Conservation (phyloP, 768 basidiomycete species). For the Gloeophyllum trabeum region DNA sequence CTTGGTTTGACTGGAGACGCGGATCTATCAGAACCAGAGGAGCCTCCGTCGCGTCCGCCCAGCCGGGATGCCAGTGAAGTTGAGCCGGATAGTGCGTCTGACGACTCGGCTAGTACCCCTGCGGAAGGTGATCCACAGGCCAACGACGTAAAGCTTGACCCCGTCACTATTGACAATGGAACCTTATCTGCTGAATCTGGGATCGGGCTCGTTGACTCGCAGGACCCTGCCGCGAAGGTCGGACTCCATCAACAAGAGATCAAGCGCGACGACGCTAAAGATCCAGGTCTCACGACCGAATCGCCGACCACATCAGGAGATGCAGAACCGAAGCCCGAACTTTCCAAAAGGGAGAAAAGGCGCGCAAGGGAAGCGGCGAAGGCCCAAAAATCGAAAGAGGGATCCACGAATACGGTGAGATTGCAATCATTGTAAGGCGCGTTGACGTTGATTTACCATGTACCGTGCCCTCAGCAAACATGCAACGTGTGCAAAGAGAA, state of each 20-base stretch:
- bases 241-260: too few species aligned
- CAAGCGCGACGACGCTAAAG: too few species aligned
- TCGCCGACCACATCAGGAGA: too few species aligned
- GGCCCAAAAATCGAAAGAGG: constrained; percentile 35
- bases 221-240: too few species aligned
- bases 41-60: constrained; percentile 1
- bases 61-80: constrained; percentile 8
- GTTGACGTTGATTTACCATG: background rate
- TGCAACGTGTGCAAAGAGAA: constrained; percentile 61
- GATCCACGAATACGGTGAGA: constrained; percentile 14
- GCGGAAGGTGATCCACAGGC: too few species aligned
- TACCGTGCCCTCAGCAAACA: constrained; percentile 15
- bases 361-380: constrained; percentile 64
- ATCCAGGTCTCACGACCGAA: too few species aligned
- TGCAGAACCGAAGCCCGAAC: constrained; percentile 12
- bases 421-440: constrained; percentile 1
- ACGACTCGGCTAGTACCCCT: too few species aligned
- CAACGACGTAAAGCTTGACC: too few species aligned
- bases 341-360: constrained; percentile 77
- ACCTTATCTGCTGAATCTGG: too few species aligned
- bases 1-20: constrained; percentile 32
- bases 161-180: too few species aligned
- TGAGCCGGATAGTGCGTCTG: too few species aligned
- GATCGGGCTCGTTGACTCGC: too few species aligned
- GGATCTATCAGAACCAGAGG: constrained; percentile 1